phyloP scores from a whole-genome alignment of 1,284 basidiomycete genomes.

The Tylopilus sp. region DNA sequence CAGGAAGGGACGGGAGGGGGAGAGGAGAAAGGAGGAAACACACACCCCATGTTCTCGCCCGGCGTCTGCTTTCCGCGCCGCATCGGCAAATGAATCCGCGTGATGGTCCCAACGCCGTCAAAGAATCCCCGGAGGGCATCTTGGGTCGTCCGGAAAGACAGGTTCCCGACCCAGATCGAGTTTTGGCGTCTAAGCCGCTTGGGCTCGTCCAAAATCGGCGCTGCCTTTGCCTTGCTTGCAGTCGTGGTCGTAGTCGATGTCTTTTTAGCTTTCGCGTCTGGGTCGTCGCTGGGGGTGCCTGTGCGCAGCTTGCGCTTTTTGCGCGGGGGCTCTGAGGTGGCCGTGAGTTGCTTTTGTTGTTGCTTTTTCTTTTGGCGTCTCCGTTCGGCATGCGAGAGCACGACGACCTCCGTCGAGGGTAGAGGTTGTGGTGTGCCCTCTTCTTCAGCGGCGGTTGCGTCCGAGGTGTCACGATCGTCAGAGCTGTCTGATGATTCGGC shows the following conservation, averaged over 20 bases:
- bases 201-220: slow-evolving; percentile 5
- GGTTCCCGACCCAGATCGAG: slow-evolving; percentile 94
- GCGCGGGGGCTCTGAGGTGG: slow-evolving; percentile 17
- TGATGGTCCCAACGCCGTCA: slow-evolving; percentile 66
- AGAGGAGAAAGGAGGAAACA: neutral
- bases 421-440: slow-evolving; percentile 6
- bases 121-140: slow-evolving; percentile 73
- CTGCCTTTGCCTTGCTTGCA: neutral
- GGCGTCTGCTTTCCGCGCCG: slow-evolving; percentile 47
- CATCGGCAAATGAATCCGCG: slow-evolving; percentile 71
- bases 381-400: slow-evolving; percentile 70
- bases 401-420: slow-evolving; percentile 26
- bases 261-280: neutral
- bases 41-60: slow-evolving; percentile 66
- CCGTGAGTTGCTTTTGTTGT: slow-evolving; percentile 14
- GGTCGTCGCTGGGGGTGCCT: neutral
- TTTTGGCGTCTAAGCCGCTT: slow-evolving; percentile 55
- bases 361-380: slow-evolving; percentile 58
- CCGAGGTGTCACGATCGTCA: slow-evolving; percentile 2
- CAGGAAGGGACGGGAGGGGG: neutral
- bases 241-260: neutral
- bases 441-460: slow-evolving; percentile 11
- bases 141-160: slow-evolving; percentile 86
- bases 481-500: slow-evolving; percentile 9
- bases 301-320: slow-evolving; percentile 49